These are phyloP conservation scores for Chrysanthemum seticuspe DNA, from an alignment of 129 eudicot genomes.

Conservation along the genomic window DNA sequence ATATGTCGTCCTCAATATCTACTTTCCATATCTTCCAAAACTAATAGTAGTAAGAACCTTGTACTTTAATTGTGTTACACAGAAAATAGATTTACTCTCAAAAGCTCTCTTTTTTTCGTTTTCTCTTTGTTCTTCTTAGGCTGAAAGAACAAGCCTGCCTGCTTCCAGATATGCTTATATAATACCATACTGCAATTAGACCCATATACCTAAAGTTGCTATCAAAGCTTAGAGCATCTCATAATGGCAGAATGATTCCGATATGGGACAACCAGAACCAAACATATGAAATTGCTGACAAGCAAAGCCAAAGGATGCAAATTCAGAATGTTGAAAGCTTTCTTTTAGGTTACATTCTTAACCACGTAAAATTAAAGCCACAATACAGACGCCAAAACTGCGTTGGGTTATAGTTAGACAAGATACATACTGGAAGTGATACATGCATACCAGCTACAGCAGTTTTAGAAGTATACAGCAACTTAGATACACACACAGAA, in stretches of 20 bases:
- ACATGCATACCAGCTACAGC: constrained; percentile 14
- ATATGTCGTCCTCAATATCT: background rate
- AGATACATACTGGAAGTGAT: constrained; percentile 14
- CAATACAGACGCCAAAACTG: constrained; percentile 8
- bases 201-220: constrained; percentile 14
- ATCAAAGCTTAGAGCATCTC: constrained; percentile 21
- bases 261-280: constrained; percentile 21
- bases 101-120: background rate
- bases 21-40: constrained; percentile 1
- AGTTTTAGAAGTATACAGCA: constrained; percentile 9
- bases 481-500: constrained; percentile 11
- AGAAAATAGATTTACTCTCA: background rate
- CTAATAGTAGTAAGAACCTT: background rate
- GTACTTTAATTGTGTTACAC: background rate
- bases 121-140: background rate
- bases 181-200: constrained; percentile 10
- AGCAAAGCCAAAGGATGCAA: constrained; percentile 19
- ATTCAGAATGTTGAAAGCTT: background rate
- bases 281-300: constrained; percentile 10
- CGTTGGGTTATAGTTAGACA: constrained; percentile 5
- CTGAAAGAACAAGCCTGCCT: constrained; percentile 27
- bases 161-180: constrained; percentile 17
- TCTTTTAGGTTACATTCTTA: constrained; percentile 11
- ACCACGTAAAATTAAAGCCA: constrained; percentile 7
- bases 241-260: constrained; percentile 7